Evolutionary conservation across 176 grass and related monocot genomes (phyloP), one percentile per base, ranked within the genome.

Genomic region (Aegilops tauschii): DNA sequence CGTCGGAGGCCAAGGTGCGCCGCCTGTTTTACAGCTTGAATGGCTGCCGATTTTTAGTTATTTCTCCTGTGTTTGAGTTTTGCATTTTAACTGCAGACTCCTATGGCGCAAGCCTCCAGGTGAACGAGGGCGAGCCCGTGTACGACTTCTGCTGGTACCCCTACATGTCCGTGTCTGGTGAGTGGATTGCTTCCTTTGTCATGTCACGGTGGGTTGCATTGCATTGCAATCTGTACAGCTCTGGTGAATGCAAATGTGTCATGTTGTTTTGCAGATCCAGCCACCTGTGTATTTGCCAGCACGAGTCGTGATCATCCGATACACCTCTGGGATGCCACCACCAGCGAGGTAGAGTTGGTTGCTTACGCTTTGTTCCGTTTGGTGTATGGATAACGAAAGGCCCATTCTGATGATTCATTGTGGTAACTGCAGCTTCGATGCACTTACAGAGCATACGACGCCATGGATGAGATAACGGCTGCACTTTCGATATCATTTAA

Each of bases 61-160:
- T 59, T 3, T 58, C 32, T 44, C 54, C 4, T 23, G n/a, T 84
- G 35, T 28, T 67, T 45, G 0, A 64, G 1, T 66, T 20, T n/a
- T 39, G 7, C 20, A 5, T 27, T 73, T 73, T 4, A 17, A 32
- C 59, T 80, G 85, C 85, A 89, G 97, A 98, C 92, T 96, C 97
- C 58, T 98, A 96, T 59, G 82, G 70, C 5, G 89, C 93, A 47
- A 91, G 73, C 80, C 25, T 98, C 79, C 82, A 90, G 29, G 88
- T 94, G 89, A 93, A 89, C 18, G 94, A 98, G 83, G 97, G 89
- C 14, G 94, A 98, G 71, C 88, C 92, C 12, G 90, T 94, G 34
- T 96, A 98, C 52, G 97, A 98, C 47, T 96, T 91, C 82, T 98
- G 94, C 88, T 98, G 97, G 97, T 98, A 94, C 80, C 97, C 97